Conservation (phyloP, 83 land plant genomes). For the Picea abies region DNA sequence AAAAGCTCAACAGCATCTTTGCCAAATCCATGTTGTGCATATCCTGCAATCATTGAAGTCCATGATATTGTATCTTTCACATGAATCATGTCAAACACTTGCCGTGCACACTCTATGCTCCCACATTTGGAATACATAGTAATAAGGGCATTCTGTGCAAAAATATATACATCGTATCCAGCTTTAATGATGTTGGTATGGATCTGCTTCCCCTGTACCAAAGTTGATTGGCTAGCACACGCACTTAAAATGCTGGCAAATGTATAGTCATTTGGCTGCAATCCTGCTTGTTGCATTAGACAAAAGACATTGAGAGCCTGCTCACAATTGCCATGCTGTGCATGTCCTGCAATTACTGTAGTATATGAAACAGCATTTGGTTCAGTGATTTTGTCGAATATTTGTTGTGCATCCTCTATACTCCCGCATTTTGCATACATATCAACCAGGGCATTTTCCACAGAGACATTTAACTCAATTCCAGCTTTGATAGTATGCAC, state of each 20-base stretch:
- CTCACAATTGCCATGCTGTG: no score
- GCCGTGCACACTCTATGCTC: conserved; percentile 38
- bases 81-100: conserved; percentile 29
- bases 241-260: no score
- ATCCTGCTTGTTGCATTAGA: no score
- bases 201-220: no score
- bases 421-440: conserved; percentile 4
- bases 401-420: conserved; percentile 1
- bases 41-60: conserved; percentile 49
- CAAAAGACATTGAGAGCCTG: no score
- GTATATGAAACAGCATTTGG: no score
- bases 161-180: not conserved
- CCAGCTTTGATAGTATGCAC: not conserved
- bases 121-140: conserved; percentile 64
- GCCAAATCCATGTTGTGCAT: conserved; percentile 48
- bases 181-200: no score
- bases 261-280: no score
- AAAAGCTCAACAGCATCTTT: conserved; percentile 28
- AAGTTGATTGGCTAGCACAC: no score
- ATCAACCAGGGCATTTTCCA: not conserved
- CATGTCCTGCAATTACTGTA: no score
- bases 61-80: conserved; percentile 41
- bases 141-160: conserved; percentile 34
- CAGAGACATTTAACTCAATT: not conserved
- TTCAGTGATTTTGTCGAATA: no score